These are phyloP conservation scores for Lipomyces yamadae DNA, from an alignment of 805 yeast species.

Conservation along the genomic window DNA sequence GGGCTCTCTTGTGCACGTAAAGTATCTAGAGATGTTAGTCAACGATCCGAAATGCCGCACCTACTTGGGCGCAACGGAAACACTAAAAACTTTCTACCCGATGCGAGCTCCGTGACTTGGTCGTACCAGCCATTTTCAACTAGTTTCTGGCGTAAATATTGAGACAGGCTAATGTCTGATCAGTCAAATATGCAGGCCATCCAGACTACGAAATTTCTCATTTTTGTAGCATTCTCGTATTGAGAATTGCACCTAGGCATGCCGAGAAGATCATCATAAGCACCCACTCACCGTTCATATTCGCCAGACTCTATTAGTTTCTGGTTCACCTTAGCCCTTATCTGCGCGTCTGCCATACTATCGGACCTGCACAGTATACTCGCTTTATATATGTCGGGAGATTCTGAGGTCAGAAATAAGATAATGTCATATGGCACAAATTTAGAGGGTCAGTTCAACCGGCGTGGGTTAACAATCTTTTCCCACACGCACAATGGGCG, in stretches of 20 bases:
- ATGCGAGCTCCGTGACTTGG: conserved; percentile 64
- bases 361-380: neutral
- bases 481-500: no score
- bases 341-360: conserved; percentile 32
- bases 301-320: conserved; percentile 77
- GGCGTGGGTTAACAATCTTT: no score
- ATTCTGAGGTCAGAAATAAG: neutral
- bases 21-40: conserved; percentile 41
- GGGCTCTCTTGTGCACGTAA: conserved; percentile 52
- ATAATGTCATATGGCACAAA: no score
- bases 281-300: conserved; percentile 61
- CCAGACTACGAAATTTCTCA: neutral
- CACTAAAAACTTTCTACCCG: conserved; percentile 47
- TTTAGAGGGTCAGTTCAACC: no score
- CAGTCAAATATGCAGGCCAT: neutral
- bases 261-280: neutral
- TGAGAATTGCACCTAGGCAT: neutral
- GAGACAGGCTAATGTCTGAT: neutral
- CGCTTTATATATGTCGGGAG: neutral
- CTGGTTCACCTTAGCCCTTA: conserved; percentile 63
- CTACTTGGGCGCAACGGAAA: neutral
- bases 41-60: neutral
- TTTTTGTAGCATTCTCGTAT: neutral
- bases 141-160: conserved; percentile 62
- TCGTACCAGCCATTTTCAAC: conserved; percentile 88